Base-by-base conservation (phyloP, 352 stramenopile species). In the Pythium angustatum region DNA sequence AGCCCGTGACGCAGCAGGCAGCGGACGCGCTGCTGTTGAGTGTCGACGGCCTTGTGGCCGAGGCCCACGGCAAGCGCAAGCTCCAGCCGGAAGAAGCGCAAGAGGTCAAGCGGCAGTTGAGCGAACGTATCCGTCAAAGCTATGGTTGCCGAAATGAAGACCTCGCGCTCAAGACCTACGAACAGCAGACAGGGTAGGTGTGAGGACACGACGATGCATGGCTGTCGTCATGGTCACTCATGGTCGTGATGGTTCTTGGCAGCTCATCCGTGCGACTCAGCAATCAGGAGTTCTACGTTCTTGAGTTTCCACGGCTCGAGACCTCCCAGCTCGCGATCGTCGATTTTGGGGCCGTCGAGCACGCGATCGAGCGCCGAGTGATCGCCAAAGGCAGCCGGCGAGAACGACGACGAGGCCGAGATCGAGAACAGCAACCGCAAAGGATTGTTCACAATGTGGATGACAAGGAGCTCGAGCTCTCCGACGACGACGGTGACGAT, bases 111-210 rank as follows among this genome's bases (percentile, higher is more conserved):
- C 70, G 72, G 14, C 59, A 80, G 27, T 59, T 93, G 45, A 62
- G 60, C 11, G 72, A 89, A 58, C 85, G 83, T 33, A 88, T 93
- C 38, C 70, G 83, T 27, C 77, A 76, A 31, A 91, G 79, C 38
- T 78, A 88, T 34, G 85, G 85, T 12, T 77, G 73, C 44, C 81
- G 85, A 30, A 91, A 93, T 51, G 85, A 93, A 65, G 52, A 71
- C 40, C 60, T 90, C 51, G 85, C 78, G 41, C 58, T 93, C 12
- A 63, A 84, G 64, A 76, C 74, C 4, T 92, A 90, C 50, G 83
- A 90, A 52, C 66, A 64, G n/a, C 78, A 85, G 51, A 83, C 73
- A 41, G 81, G 83, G 58, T 79, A 66, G 30, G n/a, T n/a, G 43
- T 51, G n/a, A 28, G 22, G 17, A 24, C 14, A 49, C 5, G 34